Conservation (phyloP, 2,329 filamentous ascomycete species). For the Ambrosiella cleistominuta region DNA sequence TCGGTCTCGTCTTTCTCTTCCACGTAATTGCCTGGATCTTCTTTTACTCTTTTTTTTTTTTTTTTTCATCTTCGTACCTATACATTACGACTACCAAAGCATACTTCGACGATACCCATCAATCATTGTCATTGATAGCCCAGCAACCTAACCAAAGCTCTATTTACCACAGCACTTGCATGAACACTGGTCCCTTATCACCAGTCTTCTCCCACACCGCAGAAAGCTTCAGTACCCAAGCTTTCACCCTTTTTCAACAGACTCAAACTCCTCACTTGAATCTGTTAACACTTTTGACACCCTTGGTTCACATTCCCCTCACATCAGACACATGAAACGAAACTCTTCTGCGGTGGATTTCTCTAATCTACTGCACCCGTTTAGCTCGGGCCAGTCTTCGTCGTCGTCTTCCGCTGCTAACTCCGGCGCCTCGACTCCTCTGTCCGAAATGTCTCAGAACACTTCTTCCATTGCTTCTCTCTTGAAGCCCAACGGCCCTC, state of each 20-base stretch:
- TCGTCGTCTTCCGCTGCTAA: constrained; percentile 9
- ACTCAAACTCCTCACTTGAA: neutral
- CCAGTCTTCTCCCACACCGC: no score
- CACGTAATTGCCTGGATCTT: neutral
- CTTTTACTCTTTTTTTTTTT: neutral
- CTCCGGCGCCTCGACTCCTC: constrained; percentile 11
- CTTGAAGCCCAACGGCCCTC: constrained; percentile 43
- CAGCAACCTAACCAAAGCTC: no score
- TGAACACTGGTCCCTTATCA: no score
- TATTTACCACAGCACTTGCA: no score
- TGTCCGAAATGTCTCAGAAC: constrained; percentile 10
- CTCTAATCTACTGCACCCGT: constrained; percentile 54
- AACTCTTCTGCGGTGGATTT: constrained; percentile 58
- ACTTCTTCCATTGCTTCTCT: constrained; percentile 17
- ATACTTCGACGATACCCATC: no score
- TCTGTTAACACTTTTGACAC: neutral
- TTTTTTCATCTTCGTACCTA: neutral
- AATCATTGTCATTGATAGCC: no score
- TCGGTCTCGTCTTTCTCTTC: neutral
- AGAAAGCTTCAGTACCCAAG: neutral
- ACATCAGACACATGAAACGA: constrained; percentile 53
- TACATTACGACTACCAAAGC: no score
- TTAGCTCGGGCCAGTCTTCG: constrained; percentile 7
- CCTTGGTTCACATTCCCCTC: neutral
- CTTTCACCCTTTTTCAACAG: neutral